Evolutionary conservation across 306 rosid genomes (phyloP).

Genomic region (Cucurbita moschata): DNA sequence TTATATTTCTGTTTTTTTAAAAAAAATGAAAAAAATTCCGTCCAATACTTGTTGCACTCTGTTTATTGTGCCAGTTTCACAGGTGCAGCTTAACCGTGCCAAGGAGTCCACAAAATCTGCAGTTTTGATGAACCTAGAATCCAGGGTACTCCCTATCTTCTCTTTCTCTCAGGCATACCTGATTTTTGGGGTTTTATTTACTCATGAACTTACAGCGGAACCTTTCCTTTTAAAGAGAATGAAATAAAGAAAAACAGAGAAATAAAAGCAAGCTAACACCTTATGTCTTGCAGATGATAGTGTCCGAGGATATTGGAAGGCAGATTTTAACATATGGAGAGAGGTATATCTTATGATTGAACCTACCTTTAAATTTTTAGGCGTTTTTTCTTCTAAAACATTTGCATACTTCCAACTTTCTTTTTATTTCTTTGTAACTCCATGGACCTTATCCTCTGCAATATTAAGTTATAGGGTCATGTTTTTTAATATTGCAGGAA

Average conservation of each 20-base stretch:
- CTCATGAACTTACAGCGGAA: background rate
- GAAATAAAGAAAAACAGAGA: background rate
- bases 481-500: conserved; percentile 39
- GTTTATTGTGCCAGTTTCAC: conserved; percentile 37
- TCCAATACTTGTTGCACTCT: background rate
- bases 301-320: conserved; percentile 89
- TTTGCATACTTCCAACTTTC: background rate
- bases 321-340: conserved; percentile 93
- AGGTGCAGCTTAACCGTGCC: conserved; percentile 79
- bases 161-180: background rate
- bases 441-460: background rate
- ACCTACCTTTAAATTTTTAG: background rate
- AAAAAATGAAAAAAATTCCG: background rate
- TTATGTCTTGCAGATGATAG: conserved; percentile 48
- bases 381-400: background rate
- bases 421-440: background rate
- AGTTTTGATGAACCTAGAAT: conserved; percentile 90
- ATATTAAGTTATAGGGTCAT: background rate
- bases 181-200: background rate
- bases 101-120: conserved; percentile 82
- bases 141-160: conserved; percentile 45
- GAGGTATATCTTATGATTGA: conserved; percentile 38
- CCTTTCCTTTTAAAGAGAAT: background rate
- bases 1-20: background rate
- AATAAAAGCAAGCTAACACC: background rate